Base-by-base conservation (phyloP, 345 rosid genomes). In the Acer saccharum region DNA sequence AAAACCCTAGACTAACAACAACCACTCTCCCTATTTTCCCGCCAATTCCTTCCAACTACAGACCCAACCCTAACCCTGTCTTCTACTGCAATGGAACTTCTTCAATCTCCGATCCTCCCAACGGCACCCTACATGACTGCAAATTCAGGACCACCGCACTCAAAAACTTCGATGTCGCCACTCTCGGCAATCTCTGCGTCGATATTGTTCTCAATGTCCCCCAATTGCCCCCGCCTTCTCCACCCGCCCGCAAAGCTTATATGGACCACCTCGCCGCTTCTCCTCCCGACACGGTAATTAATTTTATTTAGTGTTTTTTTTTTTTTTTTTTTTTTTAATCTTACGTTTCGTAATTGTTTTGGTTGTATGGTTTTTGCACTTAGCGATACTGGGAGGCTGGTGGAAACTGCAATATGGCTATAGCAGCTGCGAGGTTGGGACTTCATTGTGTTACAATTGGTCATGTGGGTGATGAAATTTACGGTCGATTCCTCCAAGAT, bases 311-410 rank as follows among this genome's bases (percentile, higher is more conserved):
- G 0, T 58, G 1, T 27, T 3, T 25, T 3, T 11, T 20, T 74
- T 35, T 25, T 23, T 35, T 25, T 23, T 23, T 23, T 11, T 50
- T 13, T 68, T 9, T 11, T 17, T 29, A 48, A 9, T 46, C 10
- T 9, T 46, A 9, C 18, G 12, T 27, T 27, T 20, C 54, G 8
- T 21, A 18, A 10, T 18, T 65, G 18, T 14, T 77, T 72, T 74
- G 57, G 54, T 58, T 77, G 27, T 58, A 10, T 29, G 75, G 71
- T 71, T 82, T 60, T 78, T 76, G 78, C 43, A 61, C 61, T 48
- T 76, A 93, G 97, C 81, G 78, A 81, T 88, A 76, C 69, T 96
- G 98, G 99, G 99, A 96, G 89, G 99, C 98, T 71, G 99, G 98
- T 60, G 99, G 99, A 21, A 96, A 96, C 83, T 94, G 98, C 88